phyloP scores from a whole-genome alignment of 1,284 basidiomycete species.

The Paramarasmius palmivorus region DNA sequence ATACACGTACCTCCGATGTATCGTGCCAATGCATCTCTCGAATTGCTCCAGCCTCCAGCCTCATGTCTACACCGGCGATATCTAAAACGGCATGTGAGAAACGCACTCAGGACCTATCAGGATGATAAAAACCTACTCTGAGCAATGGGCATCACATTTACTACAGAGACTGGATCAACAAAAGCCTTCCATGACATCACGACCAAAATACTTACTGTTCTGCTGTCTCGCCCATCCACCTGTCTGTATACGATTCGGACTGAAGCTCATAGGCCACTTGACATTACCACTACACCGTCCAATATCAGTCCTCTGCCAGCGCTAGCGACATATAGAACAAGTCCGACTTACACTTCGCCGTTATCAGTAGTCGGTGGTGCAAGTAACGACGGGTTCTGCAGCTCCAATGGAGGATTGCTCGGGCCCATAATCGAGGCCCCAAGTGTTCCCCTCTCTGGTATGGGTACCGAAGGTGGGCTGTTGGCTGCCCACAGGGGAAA shows the following conservation, averaged over 20 bases:
- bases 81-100: conserved; percentile 30
- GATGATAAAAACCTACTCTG: conserved; percentile 36
- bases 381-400: conserved; percentile 48
- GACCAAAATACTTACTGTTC: conserved; percentile 44
- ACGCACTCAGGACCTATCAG: not conserved
- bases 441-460: conserved; percentile 36
- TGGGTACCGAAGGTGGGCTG: conserved; percentile 24
- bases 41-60: conserved; percentile 62
- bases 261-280: conserved; percentile 73
- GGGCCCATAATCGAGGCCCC: conserved; percentile 49
- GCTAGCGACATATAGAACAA: not conserved
- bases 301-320: not conserved
- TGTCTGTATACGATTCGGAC: conserved; percentile 66
- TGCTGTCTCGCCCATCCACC: conserved; percentile 77
- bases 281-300: conserved; percentile 47
- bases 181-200: not conserved
- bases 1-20: conserved; percentile 54
- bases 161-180: conserved; percentile 31
- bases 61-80: conserved; percentile 72
- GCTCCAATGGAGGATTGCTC: conserved; percentile 45
- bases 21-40: conserved; percentile 78
- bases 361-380: conserved; percentile 56
- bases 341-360: conserved; percentile 45
- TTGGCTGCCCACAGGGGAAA: conserved; percentile 28
- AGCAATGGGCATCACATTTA: conserved; percentile 60